These are phyloP conservation scores for Funneliformis caledonium DNA, from an alignment of 371 early-diverging fungal species.

Conservation along the genomic window DNA sequence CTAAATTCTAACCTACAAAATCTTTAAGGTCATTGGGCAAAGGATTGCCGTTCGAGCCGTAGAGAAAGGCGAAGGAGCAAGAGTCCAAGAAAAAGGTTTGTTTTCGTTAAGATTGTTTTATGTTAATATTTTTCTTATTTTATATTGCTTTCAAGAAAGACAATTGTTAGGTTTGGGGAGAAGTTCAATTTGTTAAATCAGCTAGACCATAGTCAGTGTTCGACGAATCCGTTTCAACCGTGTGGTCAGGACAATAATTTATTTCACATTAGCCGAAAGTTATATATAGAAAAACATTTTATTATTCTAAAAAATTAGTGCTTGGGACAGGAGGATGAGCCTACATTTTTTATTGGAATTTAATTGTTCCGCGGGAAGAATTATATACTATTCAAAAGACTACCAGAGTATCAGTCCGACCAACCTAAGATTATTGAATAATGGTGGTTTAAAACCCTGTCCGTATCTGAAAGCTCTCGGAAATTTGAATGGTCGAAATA, in stretches of 20 bases:
- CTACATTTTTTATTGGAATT: constrained; percentile 12
- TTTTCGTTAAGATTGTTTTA: constrained; percentile 11
- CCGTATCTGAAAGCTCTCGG: constrained; percentile 29
- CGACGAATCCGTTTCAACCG: background rate
- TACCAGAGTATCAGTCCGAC: background rate
- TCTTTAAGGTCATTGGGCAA: constrained; percentile 38
- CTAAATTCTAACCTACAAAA: background rate
- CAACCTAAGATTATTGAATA: constrained; percentile 5
- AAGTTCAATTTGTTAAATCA: constrained; percentile 11
- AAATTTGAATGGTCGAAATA: constrained; percentile 13
- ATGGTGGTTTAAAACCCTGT: constrained; percentile 8
- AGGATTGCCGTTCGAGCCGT: constrained; percentile 32
- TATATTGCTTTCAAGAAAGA: constrained; percentile 19
- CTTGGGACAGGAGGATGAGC: background rate
- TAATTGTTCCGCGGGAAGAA: constrained; percentile 13
- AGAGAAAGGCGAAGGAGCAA: constrained; percentile 23
- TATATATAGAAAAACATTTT: background rate
- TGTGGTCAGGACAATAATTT: background rate
- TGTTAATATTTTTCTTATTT: constrained; percentile 24
- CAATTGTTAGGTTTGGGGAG: constrained; percentile 26
- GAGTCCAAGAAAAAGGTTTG: constrained; percentile 40
- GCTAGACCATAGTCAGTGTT: constrained; percentile 7
- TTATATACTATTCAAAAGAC: constrained; percentile 3
- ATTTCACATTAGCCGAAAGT: background rate
- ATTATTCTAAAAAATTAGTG: background rate